Evolutionary conservation across 164 flowering plant genomes (phyloP), one percentile per base, ranked within the genome.

Genomic region (Dillenia suffruticosa): DNA sequence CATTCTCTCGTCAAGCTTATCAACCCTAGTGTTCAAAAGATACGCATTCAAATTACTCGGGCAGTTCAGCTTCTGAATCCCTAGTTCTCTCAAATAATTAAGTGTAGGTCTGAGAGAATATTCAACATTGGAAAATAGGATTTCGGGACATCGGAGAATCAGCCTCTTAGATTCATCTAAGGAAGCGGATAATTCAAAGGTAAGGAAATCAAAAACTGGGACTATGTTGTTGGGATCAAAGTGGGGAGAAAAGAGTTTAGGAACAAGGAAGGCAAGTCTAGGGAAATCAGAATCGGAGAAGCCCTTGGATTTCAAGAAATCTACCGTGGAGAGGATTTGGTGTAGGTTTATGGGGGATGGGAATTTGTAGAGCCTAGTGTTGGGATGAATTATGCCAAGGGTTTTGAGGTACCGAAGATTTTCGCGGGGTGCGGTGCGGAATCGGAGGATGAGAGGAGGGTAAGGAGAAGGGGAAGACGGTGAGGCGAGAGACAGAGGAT

Each of bases 271-370:
- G 61, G 84, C 76, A 26, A 88, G 81, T 45, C 84, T 64, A 8
- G 76, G 69, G 64, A 86, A 72, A n/a, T 84, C 82, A 32, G 70
- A 1, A 15, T 84, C 86, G 14, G 76, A 57, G n/a, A 86, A 78
- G 54, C 88, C 88, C 48, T 71, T 78, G 51, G 84, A 84, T 64
- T 80, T 84, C 70, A 88, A 75, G 79, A 63, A 81, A 13, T 73
- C 46, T 0, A 82, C 72, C 15, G 82, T 64, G 67, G 77, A 50
- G 61, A 86, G 72, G 68, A 84, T 58, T 17, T 62, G 75, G 44
- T 59, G 48, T 5, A 74, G 57, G 16, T 72, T 66, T 53, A 80
- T 78, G 11, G 82, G 72, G 17, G 81, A 50, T 17, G 79, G 81
- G 55, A 64, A 50, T 40, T 71, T 64, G 56, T 57, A 49, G 52